phyloP scores from a whole-genome alignment of 2,329 filamentous ascomycete genomes.

The Diaporthe sp. region DNA sequence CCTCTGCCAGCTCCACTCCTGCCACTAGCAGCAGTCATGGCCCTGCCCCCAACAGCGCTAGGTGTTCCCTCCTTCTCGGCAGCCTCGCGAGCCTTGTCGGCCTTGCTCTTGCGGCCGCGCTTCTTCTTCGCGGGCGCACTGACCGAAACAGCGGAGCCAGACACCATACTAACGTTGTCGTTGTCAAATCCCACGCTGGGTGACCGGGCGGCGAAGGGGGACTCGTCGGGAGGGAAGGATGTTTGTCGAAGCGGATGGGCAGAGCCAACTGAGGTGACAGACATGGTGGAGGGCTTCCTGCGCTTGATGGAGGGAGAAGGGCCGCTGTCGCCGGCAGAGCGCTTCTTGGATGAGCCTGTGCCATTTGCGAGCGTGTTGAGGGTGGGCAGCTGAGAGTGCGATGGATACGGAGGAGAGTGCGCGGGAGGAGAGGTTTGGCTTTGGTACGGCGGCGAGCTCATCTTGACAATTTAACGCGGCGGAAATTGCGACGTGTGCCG shows the following conservation, averaged over 20 bases:
- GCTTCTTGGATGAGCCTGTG: conserved; percentile 68
- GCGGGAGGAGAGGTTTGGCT: conserved; percentile 60
- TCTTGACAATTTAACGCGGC: conserved; percentile 44
- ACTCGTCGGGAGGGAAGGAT: conserved; percentile 79
- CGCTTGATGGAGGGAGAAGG: conserved; percentile 69
- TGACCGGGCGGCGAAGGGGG: conserved; percentile 70
- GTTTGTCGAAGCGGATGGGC: conserved; percentile 83
- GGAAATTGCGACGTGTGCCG: neutral
- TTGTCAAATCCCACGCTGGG: conserved; percentile 71
- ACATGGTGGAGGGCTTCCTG: conserved; percentile 77
- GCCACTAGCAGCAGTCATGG: conserved; percentile 58
- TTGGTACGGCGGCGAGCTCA: conserved; percentile 68
- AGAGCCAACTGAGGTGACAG: conserved; percentile 62
- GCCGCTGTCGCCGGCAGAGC: conserved; percentile 66
- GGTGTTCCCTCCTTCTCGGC: conserved; percentile 49
- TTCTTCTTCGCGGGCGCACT: conserved; percentile 66
- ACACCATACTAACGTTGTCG: conserved; percentile 70
- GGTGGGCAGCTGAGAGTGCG: conserved; percentile 62
- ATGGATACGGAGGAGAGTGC: conserved; percentile 68
- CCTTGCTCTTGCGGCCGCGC: conserved; percentile 72
- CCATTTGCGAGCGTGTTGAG: conserved; percentile 34
- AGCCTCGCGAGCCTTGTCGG: conserved; percentile 63
- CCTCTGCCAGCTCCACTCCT: conserved; percentile 52
- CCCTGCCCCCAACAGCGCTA: conserved; percentile 60
- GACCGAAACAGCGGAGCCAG: conserved; percentile 69